phyloP scores from a whole-genome alignment of 116 monocot genomes.

The Dioscorea cayenensis region DNA sequence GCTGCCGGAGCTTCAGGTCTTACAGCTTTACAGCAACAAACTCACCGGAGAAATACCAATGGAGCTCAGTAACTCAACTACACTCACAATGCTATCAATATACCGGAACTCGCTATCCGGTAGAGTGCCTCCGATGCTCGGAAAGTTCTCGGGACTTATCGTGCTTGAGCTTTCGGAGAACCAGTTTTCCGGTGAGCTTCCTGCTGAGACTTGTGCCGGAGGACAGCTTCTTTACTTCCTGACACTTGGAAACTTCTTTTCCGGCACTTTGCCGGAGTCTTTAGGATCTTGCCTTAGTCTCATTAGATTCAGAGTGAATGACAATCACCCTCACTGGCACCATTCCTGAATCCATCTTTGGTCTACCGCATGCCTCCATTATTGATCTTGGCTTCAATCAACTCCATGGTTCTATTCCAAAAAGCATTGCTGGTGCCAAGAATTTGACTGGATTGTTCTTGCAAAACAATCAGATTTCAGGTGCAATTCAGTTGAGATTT shows the following conservation, averaged over 20 bases:
- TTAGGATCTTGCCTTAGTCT: conserved; percentile 50
- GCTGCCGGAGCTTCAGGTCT: conserved; percentile 45
- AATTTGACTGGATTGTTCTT: conserved; percentile 74
- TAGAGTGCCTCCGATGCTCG: conserved; percentile 47
- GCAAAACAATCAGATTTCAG: conserved; percentile 60
- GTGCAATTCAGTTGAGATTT: conserved; percentile 51
- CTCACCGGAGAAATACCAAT: conserved; percentile 68
- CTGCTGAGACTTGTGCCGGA: conserved; percentile 42
- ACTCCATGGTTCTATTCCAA: conserved; percentile 53
- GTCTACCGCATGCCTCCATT: conserved; percentile 64
- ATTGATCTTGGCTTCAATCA: conserved; percentile 70
- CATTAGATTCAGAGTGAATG: conserved; percentile 70
- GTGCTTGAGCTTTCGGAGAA: conserved; percentile 90
- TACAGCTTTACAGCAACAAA: conserved; percentile 78
- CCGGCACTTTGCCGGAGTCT: conserved; percentile 50
- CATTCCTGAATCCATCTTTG: conserved; percentile 50
- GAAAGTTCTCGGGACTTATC: conserved; percentile 45
- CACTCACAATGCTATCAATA: conserved; percentile 53
- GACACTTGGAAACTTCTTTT: conserved; percentile 61
- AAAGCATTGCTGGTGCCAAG: conserved; percentile 49
- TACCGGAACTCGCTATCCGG: conserved; percentile 77
- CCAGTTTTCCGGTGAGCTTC: conserved; percentile 57
- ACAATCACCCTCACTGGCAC: conserved; percentile 62
- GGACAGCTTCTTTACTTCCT: conserved; percentile 70
- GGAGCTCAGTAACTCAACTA: conserved; percentile 69